Base-by-base conservation (phyloP, 1,139 yeast genomes). In the Geotrichum australiense region DNA sequence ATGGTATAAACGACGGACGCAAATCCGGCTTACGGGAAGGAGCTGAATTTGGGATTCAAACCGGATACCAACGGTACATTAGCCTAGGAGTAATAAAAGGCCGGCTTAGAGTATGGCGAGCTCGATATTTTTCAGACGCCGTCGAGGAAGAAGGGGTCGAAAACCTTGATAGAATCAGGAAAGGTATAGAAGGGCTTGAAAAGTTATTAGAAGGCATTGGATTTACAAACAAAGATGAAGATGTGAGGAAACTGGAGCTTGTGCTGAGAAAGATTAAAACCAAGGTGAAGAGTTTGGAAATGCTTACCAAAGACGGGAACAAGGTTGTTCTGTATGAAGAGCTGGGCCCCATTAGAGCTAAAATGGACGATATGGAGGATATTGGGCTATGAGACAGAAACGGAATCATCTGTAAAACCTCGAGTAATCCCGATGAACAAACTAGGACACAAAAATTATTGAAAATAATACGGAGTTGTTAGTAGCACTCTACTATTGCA, bases 41-140 rank as follows among this genome's bases (percentile, higher is more conserved):
- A 1, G 78, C 77, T 51, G 84, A 80, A 50, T 80, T 72, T 54
- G 94, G 94, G 0, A 69, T 80, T 40, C 93, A 84, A 54, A 80
- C 86, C 0, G 93, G 87, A 0, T 82, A 76, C 54, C 89, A 81
- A 58, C 64, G 89, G 47, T 80, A 71, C 51, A 53, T 79, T 11
- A 61, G 80, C 0, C 58, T 82, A 3, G 94, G 94, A 0, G 75
- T 79, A 42, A 68, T 83, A 4, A 62, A 66, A 36, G 85, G 85
- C 5, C 59, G 82, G 4, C 55, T 74, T 1, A 64, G 64, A 5
- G 59, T 63, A 3, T 67, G 70, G 70, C 45, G 47, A 6, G 33
- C 41, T 7, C 22, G 36, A 18, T 35, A 26, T 26, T 34, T 35
- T 20, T 5, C 12, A 10, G 14, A 20, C 16, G 29, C 24, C 2